Evolutionary conservation across 371 early-diverging fungal species (phyloP).

Genomic region (Sporodiniella umbellata): DNA sequence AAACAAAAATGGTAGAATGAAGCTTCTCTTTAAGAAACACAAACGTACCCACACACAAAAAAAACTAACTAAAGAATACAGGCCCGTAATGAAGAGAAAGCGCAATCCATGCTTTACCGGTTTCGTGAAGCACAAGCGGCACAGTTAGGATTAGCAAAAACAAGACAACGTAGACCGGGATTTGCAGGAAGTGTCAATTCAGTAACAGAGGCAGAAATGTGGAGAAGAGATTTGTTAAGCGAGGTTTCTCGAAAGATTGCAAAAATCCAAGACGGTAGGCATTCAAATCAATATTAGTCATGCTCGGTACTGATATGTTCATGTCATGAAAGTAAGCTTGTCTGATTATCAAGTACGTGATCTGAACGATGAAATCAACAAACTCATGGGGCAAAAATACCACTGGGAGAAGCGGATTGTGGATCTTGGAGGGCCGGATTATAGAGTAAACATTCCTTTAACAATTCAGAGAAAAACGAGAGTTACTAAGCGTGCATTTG

Average conservation of each 20-base stretch:
- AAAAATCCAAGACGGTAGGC: slow-evolving; percentile 86
- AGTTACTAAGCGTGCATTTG: neutral
- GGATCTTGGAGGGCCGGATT: slow-evolving; percentile 94
- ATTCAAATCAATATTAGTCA: neutral
- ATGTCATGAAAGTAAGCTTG: slow-evolving; percentile 55
- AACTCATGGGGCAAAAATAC: slow-evolving; percentile 84
- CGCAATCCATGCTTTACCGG: slow-evolving; percentile 96
- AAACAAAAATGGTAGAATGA: slow-evolving; percentile 2
- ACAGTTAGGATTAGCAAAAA: slow-evolving; percentile 71
- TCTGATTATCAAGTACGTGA: slow-evolving; percentile 92
- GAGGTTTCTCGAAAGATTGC: slow-evolving; percentile 87
- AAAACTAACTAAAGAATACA: slow-evolving; percentile 2
- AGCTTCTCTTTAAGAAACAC: too few relatives aligned
- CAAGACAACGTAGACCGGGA: slow-evolving; percentile 71
- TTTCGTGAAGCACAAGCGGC: slow-evolving; percentile 92
- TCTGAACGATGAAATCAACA: slow-evolving; percentile 95
- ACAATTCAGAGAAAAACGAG: too few relatives aligned
- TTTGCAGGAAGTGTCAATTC: slow-evolving; percentile 68
- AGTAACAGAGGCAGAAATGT: slow-evolving; percentile 80
- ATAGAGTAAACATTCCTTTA: slow-evolving; percentile 62
- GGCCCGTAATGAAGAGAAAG: slow-evolving; percentile 98
- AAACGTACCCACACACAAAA: neutral
- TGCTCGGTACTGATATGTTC: neutral
- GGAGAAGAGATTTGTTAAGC: slow-evolving; percentile 85
- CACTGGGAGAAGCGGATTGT: slow-evolving; percentile 91